Conservation (phyloP, 306 rosid species). For the Cucurbita pepo region DNA sequence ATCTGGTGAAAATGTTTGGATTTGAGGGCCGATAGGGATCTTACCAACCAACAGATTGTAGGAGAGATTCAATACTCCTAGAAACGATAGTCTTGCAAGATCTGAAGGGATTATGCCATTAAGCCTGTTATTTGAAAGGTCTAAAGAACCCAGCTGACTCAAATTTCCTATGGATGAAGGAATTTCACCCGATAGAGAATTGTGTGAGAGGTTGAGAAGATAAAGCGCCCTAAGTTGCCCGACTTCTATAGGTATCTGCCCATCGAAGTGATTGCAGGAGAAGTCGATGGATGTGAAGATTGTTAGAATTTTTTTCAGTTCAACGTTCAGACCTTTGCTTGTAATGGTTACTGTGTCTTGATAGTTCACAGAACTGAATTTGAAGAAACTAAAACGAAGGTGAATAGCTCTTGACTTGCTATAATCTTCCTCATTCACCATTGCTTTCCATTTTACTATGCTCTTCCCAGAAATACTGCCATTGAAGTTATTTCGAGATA, state of each 20-base stretch:
- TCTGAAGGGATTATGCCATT: constrained; percentile 7
- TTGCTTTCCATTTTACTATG: not conserved
- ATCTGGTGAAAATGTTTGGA: constrained; percentile 16
- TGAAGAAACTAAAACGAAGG: not conserved
- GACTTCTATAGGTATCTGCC: not conserved
- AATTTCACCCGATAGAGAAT: constrained; percentile 11
- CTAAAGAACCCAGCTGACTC: constrained; percentile 19
- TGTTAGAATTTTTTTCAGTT: not conserved
- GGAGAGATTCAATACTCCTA: constrained; percentile 15
- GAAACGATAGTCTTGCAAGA: constrained; percentile 7
- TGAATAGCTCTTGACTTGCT: not conserved
- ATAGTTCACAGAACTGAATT: not conserved
- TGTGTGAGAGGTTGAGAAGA: constrained; percentile 3
- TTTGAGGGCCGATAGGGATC: constrained; percentile 23
- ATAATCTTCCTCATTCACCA: not conserved
- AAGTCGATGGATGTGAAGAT: not conserved
- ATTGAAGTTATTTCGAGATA: constrained; percentile 5
- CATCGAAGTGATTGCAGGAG: not conserved
- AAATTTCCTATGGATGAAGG: constrained; percentile 16
- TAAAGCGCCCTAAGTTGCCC: not conserved
- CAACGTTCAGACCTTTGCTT: not conserved
- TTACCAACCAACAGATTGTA: constrained; percentile 16
- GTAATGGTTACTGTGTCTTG: not conserved
- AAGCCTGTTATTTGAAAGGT: constrained; percentile 16
- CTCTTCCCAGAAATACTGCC: not conserved